Conservation (phyloP, 495 filamentous ascomycete species). For the Aspergillus funiculosus region DNA sequence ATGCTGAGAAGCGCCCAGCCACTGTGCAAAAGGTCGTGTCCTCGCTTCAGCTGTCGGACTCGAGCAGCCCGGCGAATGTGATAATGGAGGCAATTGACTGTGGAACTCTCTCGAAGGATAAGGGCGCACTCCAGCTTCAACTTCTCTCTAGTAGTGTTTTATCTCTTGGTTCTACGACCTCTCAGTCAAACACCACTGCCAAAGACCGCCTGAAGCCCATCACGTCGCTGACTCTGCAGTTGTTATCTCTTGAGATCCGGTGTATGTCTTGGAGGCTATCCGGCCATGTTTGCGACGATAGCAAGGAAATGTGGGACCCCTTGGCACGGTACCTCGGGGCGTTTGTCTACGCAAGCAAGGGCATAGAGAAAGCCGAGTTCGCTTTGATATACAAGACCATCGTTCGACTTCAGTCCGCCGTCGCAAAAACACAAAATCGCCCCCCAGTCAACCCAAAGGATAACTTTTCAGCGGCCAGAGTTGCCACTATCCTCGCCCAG, state of each 20-base stretch:
- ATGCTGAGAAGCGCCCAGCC: conserved; percentile 36
- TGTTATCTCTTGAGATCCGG: conserved; percentile 60
- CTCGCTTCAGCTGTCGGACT: conserved; percentile 39
- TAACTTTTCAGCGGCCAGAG: conserved; percentile 27
- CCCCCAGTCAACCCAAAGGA: conserved; percentile 20
- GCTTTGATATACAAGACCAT: conserved; percentile 31
- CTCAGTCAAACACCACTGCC: conserved; percentile 36
- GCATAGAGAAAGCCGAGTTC: conserved; percentile 39
- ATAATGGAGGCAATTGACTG: conserved; percentile 48
- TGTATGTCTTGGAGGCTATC: conserved; percentile 65
- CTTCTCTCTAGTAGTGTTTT: conserved; percentile 60
- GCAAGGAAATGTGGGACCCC: conserved; percentile 65
- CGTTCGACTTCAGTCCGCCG: conserved; percentile 34
- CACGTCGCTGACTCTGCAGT: conserved; percentile 57
- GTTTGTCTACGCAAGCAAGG: conserved; percentile 52
- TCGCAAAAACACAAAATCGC: conserved; percentile 28
- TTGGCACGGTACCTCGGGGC: conserved; percentile 58
- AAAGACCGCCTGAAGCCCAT: conserved; percentile 53
- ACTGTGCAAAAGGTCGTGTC: conserved; percentile 46
- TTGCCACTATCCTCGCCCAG: conserved; percentile 36
- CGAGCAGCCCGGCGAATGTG: conserved; percentile 61
- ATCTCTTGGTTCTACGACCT: conserved; percentile 48
- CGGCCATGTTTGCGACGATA: conserved; percentile 59
- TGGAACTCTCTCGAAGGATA: conserved; percentile 43
- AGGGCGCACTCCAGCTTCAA: conserved; percentile 65